Evolutionary conservation across 2,329 filamentous ascomycete genomes (phyloP), one percentile per base, ranked within the genome.

Genomic region (Phaeosphaeriaceae sp.): DNA sequence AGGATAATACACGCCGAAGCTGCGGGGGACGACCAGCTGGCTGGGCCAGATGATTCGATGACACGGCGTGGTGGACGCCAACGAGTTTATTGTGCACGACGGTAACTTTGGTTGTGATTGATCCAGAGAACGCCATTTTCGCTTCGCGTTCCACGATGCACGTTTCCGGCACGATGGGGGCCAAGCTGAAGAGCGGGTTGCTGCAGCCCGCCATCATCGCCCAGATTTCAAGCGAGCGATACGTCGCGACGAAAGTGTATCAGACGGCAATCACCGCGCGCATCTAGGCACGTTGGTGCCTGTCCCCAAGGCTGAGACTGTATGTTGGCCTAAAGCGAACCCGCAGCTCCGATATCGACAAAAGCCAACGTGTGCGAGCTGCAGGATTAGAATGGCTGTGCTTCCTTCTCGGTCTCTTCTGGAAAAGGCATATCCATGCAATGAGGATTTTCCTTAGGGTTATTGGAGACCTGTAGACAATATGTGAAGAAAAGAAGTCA

Each of bases 241-340:
- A 21, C 19, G n/a, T 17, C 31, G 31, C 13, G 7, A 15, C 31
- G 6, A 36, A 36, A 36, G 31, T 15, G 13, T 36, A 36, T 36
- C 31, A 13, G 31, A 36, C 31, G 31, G 31, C 3, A 36, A 36
- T 36, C 31, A 13, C 31, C 31, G 31, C 11, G 31, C 31, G 31
- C 31, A 36, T 36, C 31, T 36, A 36, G 31, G 13, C 31, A 40
- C 27, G 21, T 36, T 15, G 33, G 15, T 36, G 31, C 31, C 31
- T 36, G 13, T 36, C 31, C n/a, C n/a, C 3, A 51, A 42, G 31
- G 41, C 17, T 51, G 45, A 50, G 22, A 22, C 15, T 33, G 33
- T 48, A 73, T 77, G 73, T 77, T 65, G 72, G 74, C 75, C 71
- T 75, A 76, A 77, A 77, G 75, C 75, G 75, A 77, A 77, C 70